Evolutionary conservation across 202 grass and related monocot species (phyloP).

Genomic region (Panicum hallii): DNA sequence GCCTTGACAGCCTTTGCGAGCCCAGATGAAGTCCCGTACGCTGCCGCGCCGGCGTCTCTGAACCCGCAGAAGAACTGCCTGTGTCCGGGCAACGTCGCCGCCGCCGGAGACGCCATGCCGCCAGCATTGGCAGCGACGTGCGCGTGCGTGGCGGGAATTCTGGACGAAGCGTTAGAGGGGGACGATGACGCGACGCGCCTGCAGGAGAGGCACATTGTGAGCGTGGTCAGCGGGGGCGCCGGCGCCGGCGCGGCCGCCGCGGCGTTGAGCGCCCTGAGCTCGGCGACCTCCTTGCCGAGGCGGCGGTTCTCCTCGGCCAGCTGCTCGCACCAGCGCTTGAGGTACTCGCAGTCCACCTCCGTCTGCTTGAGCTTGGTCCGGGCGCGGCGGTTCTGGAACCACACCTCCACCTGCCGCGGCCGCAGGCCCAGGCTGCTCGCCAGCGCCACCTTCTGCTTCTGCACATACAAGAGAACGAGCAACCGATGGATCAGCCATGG

Average conservation of each 20-base stretch:
- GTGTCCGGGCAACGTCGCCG: slow-evolving; percentile 44
- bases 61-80: slow-evolving; percentile 66
- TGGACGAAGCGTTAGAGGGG: background rate
- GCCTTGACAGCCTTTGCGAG: slow-evolving; percentile 49
- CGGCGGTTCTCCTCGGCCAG: slow-evolving; percentile 72
- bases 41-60: slow-evolving; percentile 26
- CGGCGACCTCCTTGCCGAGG: slow-evolving; percentile 66
- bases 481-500: slow-evolving; percentile 1
- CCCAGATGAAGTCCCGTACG: slow-evolving; percentile 24
- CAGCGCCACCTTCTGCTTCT: slow-evolving; percentile 79
- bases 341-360: slow-evolving; percentile 79
- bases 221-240: slow-evolving; percentile 52
- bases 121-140: slow-evolving; percentile 15
- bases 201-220: slow-evolving; percentile 78
- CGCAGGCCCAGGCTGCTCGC: slow-evolving; percentile 63
- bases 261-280: slow-evolving; percentile 61
- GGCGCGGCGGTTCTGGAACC: slow-evolving; percentile 85
- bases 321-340: slow-evolving; percentile 80
- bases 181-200: slow-evolving; percentile 49
- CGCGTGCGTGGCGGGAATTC: slow-evolving; percentile 4
- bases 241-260: slow-evolving; percentile 20
- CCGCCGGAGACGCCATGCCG: background rate
- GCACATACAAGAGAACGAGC: background rate
- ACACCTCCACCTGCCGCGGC: slow-evolving; percentile 83
- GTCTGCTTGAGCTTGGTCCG: slow-evolving; percentile 87